These are phyloP conservation scores for Malus hybrid DNA, from an alignment of 331 rosid species.

Conservation along the genomic window DNA sequence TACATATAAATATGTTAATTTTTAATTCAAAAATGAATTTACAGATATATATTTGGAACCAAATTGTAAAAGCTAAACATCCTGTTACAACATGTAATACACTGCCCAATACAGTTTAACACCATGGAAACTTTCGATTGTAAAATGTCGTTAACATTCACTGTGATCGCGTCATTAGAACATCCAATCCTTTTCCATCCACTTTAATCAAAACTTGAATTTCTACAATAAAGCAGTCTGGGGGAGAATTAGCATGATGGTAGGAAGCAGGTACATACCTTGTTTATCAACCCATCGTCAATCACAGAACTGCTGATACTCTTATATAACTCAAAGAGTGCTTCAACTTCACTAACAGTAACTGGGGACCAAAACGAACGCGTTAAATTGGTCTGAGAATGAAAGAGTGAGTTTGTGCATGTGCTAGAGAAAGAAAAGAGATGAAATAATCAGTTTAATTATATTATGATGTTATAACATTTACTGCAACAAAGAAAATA, in stretches of 20 bases:
- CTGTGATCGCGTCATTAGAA: neutral
- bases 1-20: neutral
- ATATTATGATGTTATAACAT: neutral
- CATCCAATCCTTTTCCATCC: neutral
- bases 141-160: neutral
- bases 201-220: neutral
- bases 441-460: neutral
- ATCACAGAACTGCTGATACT: conserved; percentile 73
- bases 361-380: conserved; percentile 37
- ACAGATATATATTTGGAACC: neutral
- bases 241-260: neutral
- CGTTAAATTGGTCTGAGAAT: neutral
- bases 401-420: neutral
- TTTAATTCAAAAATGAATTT: neutral
- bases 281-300: conserved; percentile 85
- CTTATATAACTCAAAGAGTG: conserved; percentile 83
- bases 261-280: conserved; percentile 37
- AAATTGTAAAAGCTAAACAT: neutral
- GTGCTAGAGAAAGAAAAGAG: neutral
- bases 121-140: neutral
- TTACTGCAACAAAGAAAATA: neutral
- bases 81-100: neutral
- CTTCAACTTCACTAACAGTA: conserved; percentile 87
- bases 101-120: neutral
- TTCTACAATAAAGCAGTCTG: neutral